phyloP scores from a whole-genome alignment of 179 eudicot genomes.

The Actinidia chinensis region DNA sequence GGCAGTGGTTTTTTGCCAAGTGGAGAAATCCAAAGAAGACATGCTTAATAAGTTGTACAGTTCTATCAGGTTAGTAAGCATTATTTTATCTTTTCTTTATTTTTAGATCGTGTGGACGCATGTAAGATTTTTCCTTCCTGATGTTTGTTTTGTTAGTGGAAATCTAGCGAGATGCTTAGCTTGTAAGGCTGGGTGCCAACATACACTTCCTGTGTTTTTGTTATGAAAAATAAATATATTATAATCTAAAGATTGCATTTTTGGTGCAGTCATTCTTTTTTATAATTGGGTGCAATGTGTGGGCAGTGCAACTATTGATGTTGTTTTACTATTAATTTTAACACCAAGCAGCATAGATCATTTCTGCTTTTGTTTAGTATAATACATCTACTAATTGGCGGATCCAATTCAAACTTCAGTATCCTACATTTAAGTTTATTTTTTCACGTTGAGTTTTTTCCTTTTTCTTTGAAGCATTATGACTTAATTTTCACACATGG shows the following conservation, averaged over 20 bases:
- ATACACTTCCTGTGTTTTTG: not conserved
- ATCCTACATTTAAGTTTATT: not conserved
- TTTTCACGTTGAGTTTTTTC: not conserved
- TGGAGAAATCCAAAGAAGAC: slow-evolving; percentile 98
- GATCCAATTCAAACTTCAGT: not conserved
- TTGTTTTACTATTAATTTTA: not conserved
- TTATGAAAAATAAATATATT: not conserved
- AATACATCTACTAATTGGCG: not conserved
- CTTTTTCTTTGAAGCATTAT: not conserved
- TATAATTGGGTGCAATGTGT: not conserved
- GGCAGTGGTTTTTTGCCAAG: slow-evolving; percentile 99
- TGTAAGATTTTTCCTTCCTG: not conserved
- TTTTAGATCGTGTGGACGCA: not conserved
- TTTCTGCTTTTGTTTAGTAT: not conserved
- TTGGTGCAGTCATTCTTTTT: not conserved
- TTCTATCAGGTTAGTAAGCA: slow-evolving; percentile 66
- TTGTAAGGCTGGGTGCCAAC: not conserved
- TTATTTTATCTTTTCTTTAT: not conserved
- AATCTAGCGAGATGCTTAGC: not conserved
- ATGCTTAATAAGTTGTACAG: slow-evolving; percentile 94
- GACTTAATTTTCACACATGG: not conserved
- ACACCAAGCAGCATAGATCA: not conserved
- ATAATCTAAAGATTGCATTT: not conserved
- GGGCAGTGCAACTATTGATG: not conserved
- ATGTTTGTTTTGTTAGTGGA: not conserved